Conservation (phyloP, 2,329 filamentous ascomycete genomes). For the Penicillium verrucosum region DNA sequence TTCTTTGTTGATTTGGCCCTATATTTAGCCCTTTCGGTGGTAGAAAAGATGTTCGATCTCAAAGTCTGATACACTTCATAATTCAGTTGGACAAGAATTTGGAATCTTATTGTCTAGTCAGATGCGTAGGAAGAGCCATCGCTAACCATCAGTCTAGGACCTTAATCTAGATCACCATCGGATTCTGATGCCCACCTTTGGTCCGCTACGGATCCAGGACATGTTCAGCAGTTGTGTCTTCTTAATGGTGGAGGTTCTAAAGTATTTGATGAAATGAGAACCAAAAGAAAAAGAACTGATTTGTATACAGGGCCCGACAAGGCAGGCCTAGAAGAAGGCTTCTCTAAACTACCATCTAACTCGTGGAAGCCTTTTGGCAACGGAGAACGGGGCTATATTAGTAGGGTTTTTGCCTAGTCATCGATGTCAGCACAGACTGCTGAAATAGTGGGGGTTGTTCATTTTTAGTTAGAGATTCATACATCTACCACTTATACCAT, state of each 20-base stretch:
- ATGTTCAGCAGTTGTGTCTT: neutral
- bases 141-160: no score
- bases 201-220: neutral
- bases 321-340: neutral
- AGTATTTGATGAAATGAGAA: neutral
- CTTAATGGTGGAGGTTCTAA: neutral
- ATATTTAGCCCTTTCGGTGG: no score
- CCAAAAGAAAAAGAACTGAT: neutral
- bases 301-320: neutral
- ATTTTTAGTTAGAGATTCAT: no score
- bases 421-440: no score
- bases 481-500: no score
- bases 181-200: neutral
- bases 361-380: neutral
- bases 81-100: no score
- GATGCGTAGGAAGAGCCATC: no score
- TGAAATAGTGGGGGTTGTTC: no score
- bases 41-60: no score
- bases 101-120: no score
- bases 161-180: neutral
- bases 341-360: neutral
- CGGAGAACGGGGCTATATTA: neutral
- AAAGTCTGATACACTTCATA: no score
- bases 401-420: neutral
- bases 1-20: no score